phyloP scores from a whole-genome alignment of 1,284 basidiomycete genomes.

The Pterulicium gracile region DNA sequence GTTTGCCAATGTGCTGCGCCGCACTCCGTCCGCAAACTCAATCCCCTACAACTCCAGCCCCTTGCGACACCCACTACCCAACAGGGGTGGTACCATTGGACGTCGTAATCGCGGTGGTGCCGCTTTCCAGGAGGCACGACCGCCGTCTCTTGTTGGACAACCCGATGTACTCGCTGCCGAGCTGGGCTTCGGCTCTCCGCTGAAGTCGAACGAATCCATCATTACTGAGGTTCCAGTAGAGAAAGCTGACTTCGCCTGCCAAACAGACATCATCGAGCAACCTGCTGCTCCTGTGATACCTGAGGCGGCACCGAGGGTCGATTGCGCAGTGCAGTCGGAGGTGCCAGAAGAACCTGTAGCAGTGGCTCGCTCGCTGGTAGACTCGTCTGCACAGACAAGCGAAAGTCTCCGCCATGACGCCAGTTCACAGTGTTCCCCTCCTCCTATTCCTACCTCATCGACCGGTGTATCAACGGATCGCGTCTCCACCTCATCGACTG shows the following conservation, averaged over 20 bases:
- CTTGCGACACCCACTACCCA: conserved; percentile 41
- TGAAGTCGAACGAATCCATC: conserved; percentile 27
- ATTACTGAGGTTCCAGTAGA: conserved; percentile 33
- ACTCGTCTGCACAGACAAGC: neutral
- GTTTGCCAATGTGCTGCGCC: conserved; percentile 66
- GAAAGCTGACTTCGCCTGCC: conserved; percentile 51
- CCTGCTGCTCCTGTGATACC: conserved; percentile 8
- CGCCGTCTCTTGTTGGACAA: conserved; percentile 54
- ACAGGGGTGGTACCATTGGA: conserved; percentile 36
- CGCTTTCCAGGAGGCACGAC: conserved; percentile 54
- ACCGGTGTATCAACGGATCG: too few species aligned
- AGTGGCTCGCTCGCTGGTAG: neutral
- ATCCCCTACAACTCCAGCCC: conserved; percentile 40
- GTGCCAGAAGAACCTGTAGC: neutral
- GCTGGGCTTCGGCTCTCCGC: conserved; percentile 39
- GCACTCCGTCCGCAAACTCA: conserved; percentile 44
- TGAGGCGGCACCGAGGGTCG: too few species aligned
- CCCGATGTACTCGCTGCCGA: conserved; percentile 62
- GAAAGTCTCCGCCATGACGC: too few species aligned
- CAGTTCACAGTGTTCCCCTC: too few species aligned
- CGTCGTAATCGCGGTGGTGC: conserved; percentile 49
- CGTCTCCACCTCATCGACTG: neutral
- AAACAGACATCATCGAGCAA: conserved; percentile 34
- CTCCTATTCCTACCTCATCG: too few species aligned
- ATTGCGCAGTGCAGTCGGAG: neutral